phyloP scores from a whole-genome alignment of 495 filamentous ascomycete genomes.

The Aspergillus ellipticus region DNA sequence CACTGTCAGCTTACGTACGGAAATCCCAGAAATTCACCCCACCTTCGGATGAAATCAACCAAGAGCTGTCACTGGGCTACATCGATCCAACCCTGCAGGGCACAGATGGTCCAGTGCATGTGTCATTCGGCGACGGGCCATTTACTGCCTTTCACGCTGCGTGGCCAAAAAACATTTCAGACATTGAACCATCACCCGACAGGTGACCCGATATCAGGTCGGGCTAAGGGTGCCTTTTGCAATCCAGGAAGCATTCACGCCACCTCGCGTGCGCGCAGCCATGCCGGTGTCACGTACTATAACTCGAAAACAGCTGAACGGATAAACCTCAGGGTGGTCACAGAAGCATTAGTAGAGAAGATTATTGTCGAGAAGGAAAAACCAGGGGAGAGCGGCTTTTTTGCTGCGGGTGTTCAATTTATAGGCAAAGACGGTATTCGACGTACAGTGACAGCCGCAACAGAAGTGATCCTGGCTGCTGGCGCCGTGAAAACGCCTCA shows the following conservation, averaged over 20 bases:
- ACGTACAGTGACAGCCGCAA: neutral
- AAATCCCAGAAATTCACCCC: conserved; percentile 17
- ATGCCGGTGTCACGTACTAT: conserved; percentile 37
- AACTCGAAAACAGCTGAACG: conserved; percentile 27
- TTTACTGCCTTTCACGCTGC: neutral
- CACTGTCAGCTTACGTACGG: conserved; percentile 38
- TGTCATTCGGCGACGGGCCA: neutral
- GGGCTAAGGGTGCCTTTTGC: conserved; percentile 19
- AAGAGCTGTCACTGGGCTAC: neutral
- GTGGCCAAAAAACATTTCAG: neutral
- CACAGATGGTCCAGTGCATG: neutral
- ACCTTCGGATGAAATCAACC: conserved; percentile 5
- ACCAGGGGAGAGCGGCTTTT: conserved; percentile 14
- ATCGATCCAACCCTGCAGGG: neutral
- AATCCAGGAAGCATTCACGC: conserved; percentile 43
- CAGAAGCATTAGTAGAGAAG: conserved; percentile 43
- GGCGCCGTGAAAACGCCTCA: conserved; percentile 7
- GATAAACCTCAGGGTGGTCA: conserved; percentile 43
- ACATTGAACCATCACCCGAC: neutral
- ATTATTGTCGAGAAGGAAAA: conserved; percentile 40
- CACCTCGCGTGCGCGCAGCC: conserved; percentile 33
- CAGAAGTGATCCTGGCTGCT: conserved; percentile 43
- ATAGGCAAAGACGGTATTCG: neutral
- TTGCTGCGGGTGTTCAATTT: conserved; percentile 32
- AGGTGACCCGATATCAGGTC: neutral